A percentile compares a stretch with the other conserved stretches of the same genome.
These are phyloP conservation scores for Elsinoe perseae DNA, from an alignment of 2,329 filamentous ascomycete genomes.

Conservation along the genomic window DNA sequence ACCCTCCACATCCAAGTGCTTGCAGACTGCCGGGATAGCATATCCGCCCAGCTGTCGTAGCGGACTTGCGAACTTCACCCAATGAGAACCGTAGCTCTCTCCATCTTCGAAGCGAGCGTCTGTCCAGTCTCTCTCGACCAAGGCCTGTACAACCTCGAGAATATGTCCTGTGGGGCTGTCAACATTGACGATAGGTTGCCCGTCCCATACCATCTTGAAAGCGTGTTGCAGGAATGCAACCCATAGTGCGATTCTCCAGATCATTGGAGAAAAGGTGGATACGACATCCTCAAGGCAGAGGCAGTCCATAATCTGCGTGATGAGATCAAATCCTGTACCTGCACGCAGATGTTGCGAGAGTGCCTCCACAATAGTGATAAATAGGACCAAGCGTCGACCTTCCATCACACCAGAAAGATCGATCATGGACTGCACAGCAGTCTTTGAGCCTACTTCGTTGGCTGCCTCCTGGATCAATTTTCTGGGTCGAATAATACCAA, in stretches of 20 bases:
- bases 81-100: background rate
- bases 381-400: background rate
- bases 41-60: constrained; percentile 45
- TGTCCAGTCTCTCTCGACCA: constrained; percentile 57
- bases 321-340: background rate
- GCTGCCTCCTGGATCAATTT: background rate
- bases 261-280: background rate
- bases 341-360: background rate
- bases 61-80: constrained; percentile 22
- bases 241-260: background rate
- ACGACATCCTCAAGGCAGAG: background rate
- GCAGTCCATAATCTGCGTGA: background rate
- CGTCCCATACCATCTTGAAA: constrained; percentile 74
- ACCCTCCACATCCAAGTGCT: constrained; percentile 65
- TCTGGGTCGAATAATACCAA: background rate
- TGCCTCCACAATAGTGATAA: background rate
- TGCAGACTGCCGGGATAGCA: constrained; percentile 69
- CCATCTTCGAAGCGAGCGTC: background rate
- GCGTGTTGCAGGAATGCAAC: constrained; percentile 34
- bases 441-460: background rate
- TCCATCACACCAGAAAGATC: background rate
- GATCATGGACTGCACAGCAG: background rate
- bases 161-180: constrained; percentile 70
- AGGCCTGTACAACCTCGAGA: constrained; percentile 56
- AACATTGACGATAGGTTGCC: constrained; percentile 59